A percentile compares a stretch with the other conserved stretches of the same genome.
Evolutionary conservation across 2,329 filamentous ascomycete genomes (phyloP).

Genomic region (Teratosphaeria destructans): DNA sequence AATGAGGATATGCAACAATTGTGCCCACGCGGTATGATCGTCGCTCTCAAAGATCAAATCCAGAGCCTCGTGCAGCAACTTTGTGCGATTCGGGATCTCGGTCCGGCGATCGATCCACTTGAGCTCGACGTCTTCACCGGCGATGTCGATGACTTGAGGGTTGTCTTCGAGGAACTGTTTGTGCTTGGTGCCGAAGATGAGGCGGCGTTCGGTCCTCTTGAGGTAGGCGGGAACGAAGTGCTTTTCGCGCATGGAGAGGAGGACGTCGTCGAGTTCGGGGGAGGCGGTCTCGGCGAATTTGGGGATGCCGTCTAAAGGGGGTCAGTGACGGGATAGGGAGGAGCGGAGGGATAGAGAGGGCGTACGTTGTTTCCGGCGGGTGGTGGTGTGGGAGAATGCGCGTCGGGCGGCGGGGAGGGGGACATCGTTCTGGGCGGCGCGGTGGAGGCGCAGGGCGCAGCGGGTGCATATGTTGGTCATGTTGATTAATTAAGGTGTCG

Average conservation of each 20-base stretch:
- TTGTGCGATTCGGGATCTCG: slow-evolving; percentile 21
- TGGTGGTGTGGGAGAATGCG: slow-evolving; percentile 16
- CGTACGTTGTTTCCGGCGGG: slow-evolving; percentile 7
- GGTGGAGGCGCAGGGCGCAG: slow-evolving; percentile 24
- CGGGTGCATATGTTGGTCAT: slow-evolving; percentile 22
- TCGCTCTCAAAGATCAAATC: slow-evolving; percentile 17
- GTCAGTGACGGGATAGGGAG: not conserved
- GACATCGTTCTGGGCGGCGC: slow-evolving; percentile 9
- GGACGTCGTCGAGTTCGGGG: slow-evolving; percentile 30
- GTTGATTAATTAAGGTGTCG: not conserved
- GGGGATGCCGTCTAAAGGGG: slow-evolving; percentile 27
- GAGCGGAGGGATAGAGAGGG: not conserved
- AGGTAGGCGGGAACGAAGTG: slow-evolving; percentile 37
- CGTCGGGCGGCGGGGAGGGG: slow-evolving; percentile 9
- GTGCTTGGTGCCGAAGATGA: slow-evolving; percentile 33
- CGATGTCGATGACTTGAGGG: slow-evolving; percentile 33
- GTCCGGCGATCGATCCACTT: slow-evolving; percentile 22
- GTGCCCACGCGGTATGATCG: slow-evolving; percentile 24
- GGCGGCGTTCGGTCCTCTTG: slow-evolving; percentile 28
- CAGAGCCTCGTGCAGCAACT: slow-evolving; percentile 21
- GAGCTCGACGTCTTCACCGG: slow-evolving; percentile 29
- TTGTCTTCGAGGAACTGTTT: slow-evolving; percentile 32
- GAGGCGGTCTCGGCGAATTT: slow-evolving; percentile 31
- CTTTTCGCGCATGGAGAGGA: slow-evolving; percentile 32
- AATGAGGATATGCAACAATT: slow-evolving; percentile 24